Base-by-base conservation (phyloP, 768 basidiomycete genomes). In the Tulasnella sp. region DNA sequence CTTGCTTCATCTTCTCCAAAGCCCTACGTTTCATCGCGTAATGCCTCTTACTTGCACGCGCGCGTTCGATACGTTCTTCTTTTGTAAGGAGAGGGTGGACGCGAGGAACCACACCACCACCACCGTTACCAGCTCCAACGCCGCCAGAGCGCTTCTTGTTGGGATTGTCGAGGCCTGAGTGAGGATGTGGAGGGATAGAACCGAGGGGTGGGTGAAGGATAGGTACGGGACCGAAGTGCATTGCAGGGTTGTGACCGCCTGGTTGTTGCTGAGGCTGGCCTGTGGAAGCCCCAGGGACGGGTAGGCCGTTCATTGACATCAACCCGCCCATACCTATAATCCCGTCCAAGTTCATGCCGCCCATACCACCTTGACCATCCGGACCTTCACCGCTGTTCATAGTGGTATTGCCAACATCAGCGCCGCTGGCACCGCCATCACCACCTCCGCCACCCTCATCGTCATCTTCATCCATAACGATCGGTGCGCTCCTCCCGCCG, bases 1-100 rank as follows among this genome's bases (percentile, higher is more conserved):
- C 58, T 24, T 59, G 58, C 42, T 59, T 59, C 58, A 59, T 59
- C 58, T 59, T 59, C 58, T 59, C 58, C 58, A 59, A 59, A 32
- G 58, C 58, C 21, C 58, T 19, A 11, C 58, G 47, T 47, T 59
- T 59, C 58, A 59, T 59, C 10, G 58, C 58, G 30, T 59, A 59
- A 26, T 59, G 58, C 23, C 58, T 49, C 32, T 59, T 59, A 26
- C 58, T 59, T 4, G 58, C 58, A 23, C 58, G 29, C 11, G 58
- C 58, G 3, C 58, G 29, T 29, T 59, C 58, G 19, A 59, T 59
- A 30, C 58, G 45, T 24, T 59, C 58, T 30, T 59, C 58, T n/a
- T 59, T 59, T 15, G 58, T 50, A 21, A 59, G 47, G 32, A 59
- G 58, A 24, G 58, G 58, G 32, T 59, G 58, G 38, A 59, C 58